A percentile compares a stretch with the other conserved stretches of the same genome.
These are phyloP conservation scores for Mrakia gelida DNA, from an alignment of 768 basidiomycete species.

Conservation along the genomic window DNA sequence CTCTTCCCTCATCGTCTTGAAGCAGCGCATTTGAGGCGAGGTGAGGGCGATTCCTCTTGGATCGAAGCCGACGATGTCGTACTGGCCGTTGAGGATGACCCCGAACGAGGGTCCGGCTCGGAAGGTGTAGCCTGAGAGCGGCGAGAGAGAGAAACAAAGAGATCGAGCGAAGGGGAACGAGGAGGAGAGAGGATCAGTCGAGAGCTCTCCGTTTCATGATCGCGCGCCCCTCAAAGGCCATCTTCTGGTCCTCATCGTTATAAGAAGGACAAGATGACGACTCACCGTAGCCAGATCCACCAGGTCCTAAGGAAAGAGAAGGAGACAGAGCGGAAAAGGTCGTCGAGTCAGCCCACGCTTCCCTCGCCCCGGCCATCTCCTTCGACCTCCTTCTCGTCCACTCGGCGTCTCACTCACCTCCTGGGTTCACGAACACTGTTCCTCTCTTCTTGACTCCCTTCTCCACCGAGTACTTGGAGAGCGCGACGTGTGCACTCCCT, in stretches of 20 bases:
- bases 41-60: not conserved
- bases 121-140: conserved; percentile 13
- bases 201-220: not conserved
- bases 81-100: not conserved
- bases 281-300: conserved; percentile 19
- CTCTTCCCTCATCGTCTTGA: not conserved
- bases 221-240: too few species aligned
- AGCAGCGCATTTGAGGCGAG: not conserved
- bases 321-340: too few species aligned
- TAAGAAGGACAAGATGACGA: too few species aligned
- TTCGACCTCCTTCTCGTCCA: not conserved
- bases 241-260: too few species aligned
- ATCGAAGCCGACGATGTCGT: conserved; percentile 15
- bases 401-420: not conserved
- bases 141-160: not conserved
- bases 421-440: conserved; percentile 20
- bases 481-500: conserved; percentile 12
- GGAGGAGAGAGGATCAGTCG: not conserved
- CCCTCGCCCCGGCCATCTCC: not conserved
- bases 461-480: conserved; percentile 6
- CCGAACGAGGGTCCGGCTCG: conserved; percentile 9
- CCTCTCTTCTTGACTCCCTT: conserved; percentile 4
- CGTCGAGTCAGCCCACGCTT: not conserved
- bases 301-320: conserved; percentile 12
- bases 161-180: not conserved